Conservation (phyloP, 306 rosid genomes). For the Rosa multiflora region DNA sequence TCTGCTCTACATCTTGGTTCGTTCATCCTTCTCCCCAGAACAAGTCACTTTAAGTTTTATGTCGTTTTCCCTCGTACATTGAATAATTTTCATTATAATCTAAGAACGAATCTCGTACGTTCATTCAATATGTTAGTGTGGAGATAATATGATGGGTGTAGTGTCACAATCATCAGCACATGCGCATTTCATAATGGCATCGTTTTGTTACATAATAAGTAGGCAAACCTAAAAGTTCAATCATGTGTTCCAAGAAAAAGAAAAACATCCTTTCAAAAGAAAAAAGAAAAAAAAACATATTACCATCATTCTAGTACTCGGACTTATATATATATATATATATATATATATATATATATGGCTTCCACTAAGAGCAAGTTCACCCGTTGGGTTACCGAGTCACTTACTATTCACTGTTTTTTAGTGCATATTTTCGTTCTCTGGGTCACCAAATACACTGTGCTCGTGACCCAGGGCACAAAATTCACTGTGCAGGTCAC, state of each 20-base stretch:
- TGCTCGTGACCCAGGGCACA: no score
- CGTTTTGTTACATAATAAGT: neutral
- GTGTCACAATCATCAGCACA: neutral
- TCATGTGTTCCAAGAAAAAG: neutral
- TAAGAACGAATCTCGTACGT: neutral
- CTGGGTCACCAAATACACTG: no score
- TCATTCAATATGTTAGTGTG: neutral
- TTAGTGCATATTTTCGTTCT: no score
- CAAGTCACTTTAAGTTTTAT: neutral
- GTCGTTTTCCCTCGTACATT: neutral
- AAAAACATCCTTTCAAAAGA: neutral
- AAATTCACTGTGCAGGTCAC: no score
- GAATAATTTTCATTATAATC: no score
- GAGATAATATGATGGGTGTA: neutral
- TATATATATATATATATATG: no score
- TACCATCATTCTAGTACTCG: neutral
- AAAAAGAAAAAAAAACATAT: no score
- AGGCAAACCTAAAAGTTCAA: no score
- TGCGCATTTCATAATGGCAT: neutral
- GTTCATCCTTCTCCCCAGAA: neutral
- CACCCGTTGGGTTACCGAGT: no score
- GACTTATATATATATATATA: no score
- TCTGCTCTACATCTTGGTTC: constrained; percentile 42
- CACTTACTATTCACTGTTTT: no score
- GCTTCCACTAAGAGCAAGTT: no score